A percentile compares a stretch with the other conserved stretches of the same genome.
These are phyloP conservation scores for Penstemon barbatus DNA, from an alignment of 257 asterid species.

Conservation along the genomic window DNA sequence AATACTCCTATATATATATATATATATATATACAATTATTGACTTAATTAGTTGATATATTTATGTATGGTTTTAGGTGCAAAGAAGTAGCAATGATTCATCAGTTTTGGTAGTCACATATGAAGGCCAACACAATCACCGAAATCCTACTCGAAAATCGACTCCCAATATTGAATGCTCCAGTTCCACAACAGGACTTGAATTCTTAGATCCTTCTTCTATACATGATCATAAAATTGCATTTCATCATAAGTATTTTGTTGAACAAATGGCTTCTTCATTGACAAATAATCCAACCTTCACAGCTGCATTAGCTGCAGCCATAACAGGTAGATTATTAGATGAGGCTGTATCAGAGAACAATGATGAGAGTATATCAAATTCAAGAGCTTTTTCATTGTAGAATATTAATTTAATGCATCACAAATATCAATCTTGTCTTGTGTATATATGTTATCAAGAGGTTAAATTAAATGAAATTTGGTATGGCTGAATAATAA, in stretches of 20 bases:
- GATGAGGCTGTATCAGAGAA: conserved; percentile 43
- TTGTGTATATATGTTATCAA: too few relatives aligned
- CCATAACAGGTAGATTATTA: conserved; percentile 59
- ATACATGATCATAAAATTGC: conserved; percentile 20
- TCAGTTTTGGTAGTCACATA: conserved; percentile 62
- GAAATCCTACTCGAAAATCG: conserved; percentile 32
- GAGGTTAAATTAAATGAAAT: too few relatives aligned
- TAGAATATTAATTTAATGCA: background rate
- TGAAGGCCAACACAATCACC: conserved; percentile 80
- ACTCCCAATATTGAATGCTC: conserved; percentile 23
- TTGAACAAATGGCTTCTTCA: conserved; percentile 65
- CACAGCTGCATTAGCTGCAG: conserved; percentile 70
- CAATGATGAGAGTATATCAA: conserved; percentile 26
- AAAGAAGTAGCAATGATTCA: conserved; percentile 66
- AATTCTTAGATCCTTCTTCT: conserved; percentile 16
- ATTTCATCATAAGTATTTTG: conserved; percentile 39
- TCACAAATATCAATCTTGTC: too few relatives aligned
- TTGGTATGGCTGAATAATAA: too few relatives aligned
- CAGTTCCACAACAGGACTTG: conserved; percentile 16
- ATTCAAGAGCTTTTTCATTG: conserved; percentile 20
- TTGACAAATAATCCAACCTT: conserved; percentile 62
- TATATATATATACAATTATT: background rate
- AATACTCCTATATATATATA: background rate
- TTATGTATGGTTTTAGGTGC: conserved; percentile 46
- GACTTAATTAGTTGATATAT: background rate